A percentile compares a stretch with the other conserved stretches of the same genome.
phyloP scores from a whole-genome alignment of 202 grass and related monocot species.

The Sporobolus alterniflorus region DNA sequence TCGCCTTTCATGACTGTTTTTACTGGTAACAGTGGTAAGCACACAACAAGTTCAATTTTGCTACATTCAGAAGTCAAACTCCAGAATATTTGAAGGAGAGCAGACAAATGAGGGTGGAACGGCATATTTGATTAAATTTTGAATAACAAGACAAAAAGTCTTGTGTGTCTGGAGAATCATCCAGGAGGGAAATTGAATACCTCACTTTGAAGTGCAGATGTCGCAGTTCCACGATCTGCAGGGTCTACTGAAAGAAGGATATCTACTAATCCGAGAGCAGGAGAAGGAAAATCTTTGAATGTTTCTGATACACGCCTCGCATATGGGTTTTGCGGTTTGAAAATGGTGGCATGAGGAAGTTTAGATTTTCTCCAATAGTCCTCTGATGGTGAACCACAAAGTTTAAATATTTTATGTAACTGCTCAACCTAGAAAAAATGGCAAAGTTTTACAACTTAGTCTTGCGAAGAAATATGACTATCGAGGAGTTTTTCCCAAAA shows the following conservation, averaged over 20 bases:
- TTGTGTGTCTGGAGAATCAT: slow-evolving; percentile 12
- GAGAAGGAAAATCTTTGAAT: slow-evolving; percentile 92
- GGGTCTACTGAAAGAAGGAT: slow-evolving; percentile 97
- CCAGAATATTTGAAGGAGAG: slow-evolving; percentile 7
- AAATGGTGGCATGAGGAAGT: slow-evolving; percentile 97
- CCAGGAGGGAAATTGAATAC: slow-evolving; percentile 42
- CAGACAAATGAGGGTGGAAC: slow-evolving; percentile 24
- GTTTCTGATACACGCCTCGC: slow-evolving; percentile 75
- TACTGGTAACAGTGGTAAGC: neutral
- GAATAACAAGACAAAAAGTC: slow-evolving; percentile 24
- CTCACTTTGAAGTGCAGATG: slow-evolving; percentile 83
- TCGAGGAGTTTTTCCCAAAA: neutral
- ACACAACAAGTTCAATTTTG: neutral
- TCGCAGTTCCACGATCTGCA: slow-evolving; percentile 76
- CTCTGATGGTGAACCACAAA: slow-evolving; percentile 93
- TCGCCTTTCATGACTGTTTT: neutral
- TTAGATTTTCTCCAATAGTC: slow-evolving; percentile 98
- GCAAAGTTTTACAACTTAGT: slow-evolving; percentile 29
- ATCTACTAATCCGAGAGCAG: slow-evolving; percentile 76
- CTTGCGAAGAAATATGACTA: neutral
- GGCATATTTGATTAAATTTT: neutral
- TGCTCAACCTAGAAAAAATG: slow-evolving; percentile 88
- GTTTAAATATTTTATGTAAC: slow-evolving; percentile 99
- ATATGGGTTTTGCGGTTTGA: slow-evolving; percentile 97
- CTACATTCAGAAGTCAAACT: neutral